Percentiles rank a stretch among this genome's conserved stretches.
phyloP scores from a whole-genome alignment of 192 early-diverging fungal genomes.

The Coemansia reversa region DNA sequence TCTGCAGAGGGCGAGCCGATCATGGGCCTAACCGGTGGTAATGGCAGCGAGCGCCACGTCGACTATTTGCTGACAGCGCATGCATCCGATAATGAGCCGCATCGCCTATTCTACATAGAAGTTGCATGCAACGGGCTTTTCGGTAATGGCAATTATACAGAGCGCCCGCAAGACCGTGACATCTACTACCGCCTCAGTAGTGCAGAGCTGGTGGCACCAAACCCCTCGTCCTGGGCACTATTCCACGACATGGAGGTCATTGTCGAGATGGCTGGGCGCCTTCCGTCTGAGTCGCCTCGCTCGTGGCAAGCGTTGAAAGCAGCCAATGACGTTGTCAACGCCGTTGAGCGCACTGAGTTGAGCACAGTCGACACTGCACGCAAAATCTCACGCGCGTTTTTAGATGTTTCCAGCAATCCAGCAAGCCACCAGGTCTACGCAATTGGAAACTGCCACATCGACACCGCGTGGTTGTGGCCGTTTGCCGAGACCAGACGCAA shows the following conservation, averaged over 20 bases:
- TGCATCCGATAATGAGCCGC: conserved; percentile 47
- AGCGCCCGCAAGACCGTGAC: conserved; percentile 68
- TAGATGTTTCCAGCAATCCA: conserved; percentile 62
- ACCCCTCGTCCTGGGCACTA: conserved; percentile 68
- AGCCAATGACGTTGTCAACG: conserved; percentile 80
- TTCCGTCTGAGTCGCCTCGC: conserved; percentile 68
- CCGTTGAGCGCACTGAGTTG: conserved; percentile 56
- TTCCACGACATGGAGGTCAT: conserved; percentile 82
- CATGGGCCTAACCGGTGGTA: conserved; percentile 84
- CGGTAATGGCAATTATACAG: conserved; percentile 67
- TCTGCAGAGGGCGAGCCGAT: conserved; percentile 76
- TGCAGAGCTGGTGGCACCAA: conserved; percentile 70
- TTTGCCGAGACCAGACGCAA: conserved; percentile 96
- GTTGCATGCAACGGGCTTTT: conserved; percentile 92
- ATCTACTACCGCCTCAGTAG: conserved; percentile 62
- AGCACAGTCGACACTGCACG: conserved; percentile 50
- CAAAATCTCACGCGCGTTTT: conserved; percentile 62
- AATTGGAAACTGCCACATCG: conserved; percentile 88
- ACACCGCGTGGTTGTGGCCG: conserved; percentile 94
- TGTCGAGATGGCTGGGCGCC: conserved; percentile 68
- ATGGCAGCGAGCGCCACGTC: conserved; percentile 57
- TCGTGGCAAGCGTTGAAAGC: conserved; percentile 76
- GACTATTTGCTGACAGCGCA: conserved; percentile 54
- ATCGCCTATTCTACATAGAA: conserved; percentile 78
- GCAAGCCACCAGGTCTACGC: conserved; percentile 76